Percentiles rank a stretch among this genome's conserved stretches.
Conservation (phyloP, 306 rosid species). For the Lotus japonicus region DNA sequence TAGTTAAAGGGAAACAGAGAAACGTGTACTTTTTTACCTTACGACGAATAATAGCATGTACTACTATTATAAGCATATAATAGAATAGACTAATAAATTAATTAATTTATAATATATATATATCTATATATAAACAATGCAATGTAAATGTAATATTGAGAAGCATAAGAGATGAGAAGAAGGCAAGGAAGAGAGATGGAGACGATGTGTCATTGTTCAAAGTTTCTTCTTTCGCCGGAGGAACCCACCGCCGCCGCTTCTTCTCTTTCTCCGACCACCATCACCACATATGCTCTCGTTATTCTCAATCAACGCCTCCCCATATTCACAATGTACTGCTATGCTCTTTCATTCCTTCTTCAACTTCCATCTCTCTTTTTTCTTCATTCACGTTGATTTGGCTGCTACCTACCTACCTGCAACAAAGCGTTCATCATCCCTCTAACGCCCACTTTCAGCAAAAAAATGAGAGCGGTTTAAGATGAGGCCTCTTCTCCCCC, state of each 20-base stretch:
- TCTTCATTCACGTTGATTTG: background rate
- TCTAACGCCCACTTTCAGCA: too few species aligned
- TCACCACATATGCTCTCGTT: slow-evolving; percentile 43
- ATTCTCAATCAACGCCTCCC: slow-evolving; percentile 81
- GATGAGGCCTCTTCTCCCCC: too few species aligned
- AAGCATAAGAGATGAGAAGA: background rate
- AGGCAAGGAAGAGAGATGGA: slow-evolving; percentile 23
- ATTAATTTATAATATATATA: too few species aligned
- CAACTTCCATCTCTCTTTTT: background rate
- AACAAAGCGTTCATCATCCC: too few species aligned
- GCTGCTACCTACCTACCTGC: background rate
- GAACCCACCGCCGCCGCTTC: background rate
- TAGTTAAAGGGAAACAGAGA: too few species aligned
- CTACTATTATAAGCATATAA: too few species aligned
- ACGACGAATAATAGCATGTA: too few species aligned
- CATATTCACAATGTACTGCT: slow-evolving; percentile 72
- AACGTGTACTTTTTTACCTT: too few species aligned
- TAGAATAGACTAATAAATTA: too few species aligned
- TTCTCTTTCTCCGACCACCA: background rate
- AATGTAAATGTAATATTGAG: too few species aligned
- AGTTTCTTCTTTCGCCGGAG: slow-evolving; percentile 53
- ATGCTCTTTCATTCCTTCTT: slow-evolving; percentile 22
- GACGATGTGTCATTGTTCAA: slow-evolving; percentile 53
- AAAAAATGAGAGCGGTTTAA: too few species aligned
- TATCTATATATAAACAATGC: too few species aligned